These are phyloP conservation scores for Monilinia vaccinii-corymbosi DNA, from an alignment of 2,329 filamentous ascomycete species.

Conservation along the genomic window DNA sequence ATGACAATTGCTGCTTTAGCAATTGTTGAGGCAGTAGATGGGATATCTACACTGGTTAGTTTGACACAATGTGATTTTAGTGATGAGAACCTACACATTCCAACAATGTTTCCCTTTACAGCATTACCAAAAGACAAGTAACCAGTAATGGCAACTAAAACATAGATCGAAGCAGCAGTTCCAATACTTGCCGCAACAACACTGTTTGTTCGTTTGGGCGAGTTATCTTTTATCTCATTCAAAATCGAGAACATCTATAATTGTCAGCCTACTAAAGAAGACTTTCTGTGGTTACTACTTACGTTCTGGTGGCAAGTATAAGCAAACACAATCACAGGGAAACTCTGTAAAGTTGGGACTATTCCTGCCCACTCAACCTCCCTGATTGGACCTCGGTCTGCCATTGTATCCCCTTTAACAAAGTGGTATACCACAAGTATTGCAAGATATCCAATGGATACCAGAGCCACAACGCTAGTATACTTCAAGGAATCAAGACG, in stretches of 20 bases:
- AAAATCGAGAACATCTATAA: constrained; percentile 93
- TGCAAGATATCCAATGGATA: constrained; percentile 91
- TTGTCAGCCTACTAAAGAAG: constrained; percentile 23
- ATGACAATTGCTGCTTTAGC: constrained; percentile 92
- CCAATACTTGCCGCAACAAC: constrained; percentile 82
- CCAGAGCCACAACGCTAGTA: constrained; percentile 81
- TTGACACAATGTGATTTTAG: background rate
- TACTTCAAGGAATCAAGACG: constrained; percentile 95
- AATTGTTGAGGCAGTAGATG: constrained; percentile 77
- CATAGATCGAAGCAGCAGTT: constrained; percentile 75
- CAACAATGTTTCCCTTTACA: constrained; percentile 85
- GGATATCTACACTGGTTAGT: constrained; percentile 41
- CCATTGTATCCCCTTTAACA: constrained; percentile 63
- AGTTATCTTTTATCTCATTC: constrained; percentile 85
- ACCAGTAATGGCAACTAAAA: constrained; percentile 86
- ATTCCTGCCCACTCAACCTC: constrained; percentile 72
- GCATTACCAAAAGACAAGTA: constrained; percentile 92
- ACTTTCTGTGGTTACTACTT: constrained; percentile 24
- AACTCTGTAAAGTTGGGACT: constrained; percentile 68
- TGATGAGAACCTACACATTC: constrained; percentile 61
- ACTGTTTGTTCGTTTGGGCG: constrained; percentile 58
- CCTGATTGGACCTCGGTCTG: constrained; percentile 65
- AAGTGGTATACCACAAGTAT: constrained; percentile 92
- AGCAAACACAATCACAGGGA: constrained; percentile 96
- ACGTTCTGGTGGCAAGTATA: constrained; percentile 99